Evolutionary conservation across 2,329 filamentous ascomycete species (phyloP), one percentile per base, ranked within the genome.

Genomic region (Cercospora berteroae): DNA sequence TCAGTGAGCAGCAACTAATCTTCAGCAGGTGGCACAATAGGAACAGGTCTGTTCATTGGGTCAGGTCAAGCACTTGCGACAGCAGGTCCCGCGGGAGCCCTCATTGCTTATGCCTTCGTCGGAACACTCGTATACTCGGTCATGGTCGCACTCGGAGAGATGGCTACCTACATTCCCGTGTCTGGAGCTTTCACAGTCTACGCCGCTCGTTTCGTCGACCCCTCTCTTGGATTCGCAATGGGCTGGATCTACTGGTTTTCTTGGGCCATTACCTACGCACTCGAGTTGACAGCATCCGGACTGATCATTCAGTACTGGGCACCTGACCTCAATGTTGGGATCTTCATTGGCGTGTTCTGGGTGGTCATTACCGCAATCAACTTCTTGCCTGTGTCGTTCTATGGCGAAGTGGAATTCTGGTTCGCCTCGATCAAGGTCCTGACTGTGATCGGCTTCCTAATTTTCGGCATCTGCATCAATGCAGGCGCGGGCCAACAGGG

Each of bases 91-190:
- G 77, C 79, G 12, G 81, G 81, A 42, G 77, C 82, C 12, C 75
- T 86, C 55, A 76, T 81, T 67, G 80, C 81, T 71, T 81, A 80
- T 72, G 71, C 75, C 9, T 77, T 85, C 64, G 78, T 85, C 62
- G 79, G 80, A 44, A 77, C 83, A 20, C 68, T 85, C 70, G 77
- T 85, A 56, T 79, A 79, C 68, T 76, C 76, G 36, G 76, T 82
- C 73, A 84, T 89, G 64, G 83, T 83, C 58, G 79, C 77, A 0
- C 77, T 82, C 27, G 83, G 83, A 20, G 85, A 87, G 77, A 86
- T 89, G 80, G 86, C 87, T 23, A 83, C 87, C 33, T 89, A 87
- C 80, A 83, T 90, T 61, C 86, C 87, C 3, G 77, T 88, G 69
- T 81, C 86, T 29, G 83, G 84, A 73, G 81, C 84, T 66, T 84